Base-by-base conservation (phyloP, 352 stramenopile genomes). In the Phytophthora citrophthora region DNA sequence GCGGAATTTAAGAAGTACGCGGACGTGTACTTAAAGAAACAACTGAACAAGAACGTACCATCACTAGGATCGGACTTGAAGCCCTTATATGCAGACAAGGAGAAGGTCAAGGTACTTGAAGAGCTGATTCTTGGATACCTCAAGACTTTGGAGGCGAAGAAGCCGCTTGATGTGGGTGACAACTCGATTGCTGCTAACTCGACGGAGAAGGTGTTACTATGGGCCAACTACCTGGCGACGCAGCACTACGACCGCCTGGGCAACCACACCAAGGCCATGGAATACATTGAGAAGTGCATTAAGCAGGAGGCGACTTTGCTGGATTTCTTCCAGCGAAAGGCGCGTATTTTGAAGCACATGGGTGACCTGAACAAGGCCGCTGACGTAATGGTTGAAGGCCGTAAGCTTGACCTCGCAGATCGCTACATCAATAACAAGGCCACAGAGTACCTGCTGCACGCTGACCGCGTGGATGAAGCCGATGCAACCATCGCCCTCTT, bases 351-450 rank as follows among this genome's bases (percentile, higher is more conserved):
- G 29, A 98, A 99, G 83, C 83, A 96, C 55, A 91, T 85, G 60
- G 97, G 97, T 31, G 88, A 98, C 31, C 79, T 98, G 13, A 81
- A 81, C 36, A 77, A 81, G 29, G 97, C 97, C 10, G 96, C 96
- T 0, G 90, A 98, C 60, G 76, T 89, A 16, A 88, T 99, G 60
- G 94, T 99, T 55, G 51, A 90, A 39, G 97, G 87, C 5, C 87
- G 97, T 23, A 86, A 98, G 76, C 70, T 99, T 13, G 97, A 99
- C 73, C 72, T 98, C 51, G 91, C 96, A 24, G 97, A 99, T 79
- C 86, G 97, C 32, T 99, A 99, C 78, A 98, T 99, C 69, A 99
- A 99, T 72, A 99, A 98, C 80, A 98, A 99, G 78, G 88, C 95
- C 11, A 99, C 96, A 2, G 98, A 99, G 79, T 99, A 98, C 68